A percentile compares a stretch with the other conserved stretches of the same genome.
Evolutionary conservation across 2,329 filamentous ascomycete species (phyloP).

Genomic region (Aspergillus flavus): DNA sequence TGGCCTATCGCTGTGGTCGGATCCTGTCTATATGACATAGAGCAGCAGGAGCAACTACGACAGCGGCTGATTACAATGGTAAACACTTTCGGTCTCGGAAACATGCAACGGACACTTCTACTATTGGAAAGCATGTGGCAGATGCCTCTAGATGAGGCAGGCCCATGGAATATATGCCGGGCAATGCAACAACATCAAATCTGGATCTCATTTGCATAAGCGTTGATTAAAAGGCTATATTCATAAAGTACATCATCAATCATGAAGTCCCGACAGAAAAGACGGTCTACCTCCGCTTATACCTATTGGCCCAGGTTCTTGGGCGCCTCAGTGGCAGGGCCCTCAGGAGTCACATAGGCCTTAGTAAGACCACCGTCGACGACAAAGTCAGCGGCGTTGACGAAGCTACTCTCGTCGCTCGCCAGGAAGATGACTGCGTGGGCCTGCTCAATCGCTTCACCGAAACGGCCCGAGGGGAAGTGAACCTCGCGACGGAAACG

Average conservation of each 20-base stretch:
- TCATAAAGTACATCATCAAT: slow-evolving; percentile 15
- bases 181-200: slow-evolving; percentile 52
- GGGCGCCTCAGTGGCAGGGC: slow-evolving; percentile 57
- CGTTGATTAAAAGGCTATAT: slow-evolving; percentile 14
- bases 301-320: slow-evolving; percentile 47
- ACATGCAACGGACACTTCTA: slow-evolving; percentile 48
- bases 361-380: slow-evolving; percentile 95
- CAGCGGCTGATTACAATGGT: slow-evolving; percentile 31
- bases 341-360: slow-evolving; percentile 73
- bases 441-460: slow-evolving; percentile 91
- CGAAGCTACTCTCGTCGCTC: slow-evolving; percentile 84
- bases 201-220: slow-evolving; percentile 54
- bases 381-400: slow-evolving; percentile 89
- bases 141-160: slow-evolving; percentile 32
- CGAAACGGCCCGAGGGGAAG: slow-evolving; percentile 85
- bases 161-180: slow-evolving; percentile 50
- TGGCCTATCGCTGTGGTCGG: slow-evolving; percentile 37
- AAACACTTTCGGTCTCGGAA: slow-evolving; percentile 46
- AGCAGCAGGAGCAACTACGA: slow-evolving; percentile 32
- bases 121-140: slow-evolving; percentile 50
- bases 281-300: neutral
- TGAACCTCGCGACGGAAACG: slow-evolving; percentile 81
- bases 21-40: slow-evolving; percentile 25
- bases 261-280: neutral
- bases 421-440: slow-evolving; percentile 86